Base-by-base conservation (phyloP, 352 stramenopile genomes). In the Peronospora destructor region DNA sequence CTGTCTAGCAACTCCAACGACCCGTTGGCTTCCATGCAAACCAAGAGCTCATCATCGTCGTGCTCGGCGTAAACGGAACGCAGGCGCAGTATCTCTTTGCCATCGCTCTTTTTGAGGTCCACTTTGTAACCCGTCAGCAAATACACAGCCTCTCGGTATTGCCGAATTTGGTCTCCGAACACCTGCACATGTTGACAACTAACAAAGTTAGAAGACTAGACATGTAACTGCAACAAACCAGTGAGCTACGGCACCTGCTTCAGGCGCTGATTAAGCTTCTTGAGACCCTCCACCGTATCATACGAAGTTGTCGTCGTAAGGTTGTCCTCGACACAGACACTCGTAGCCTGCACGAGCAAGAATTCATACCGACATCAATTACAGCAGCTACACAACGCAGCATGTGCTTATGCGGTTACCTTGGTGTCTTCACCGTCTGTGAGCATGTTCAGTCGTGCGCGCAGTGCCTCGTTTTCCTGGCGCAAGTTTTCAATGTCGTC, bases 61-160 rank as follows among this genome's bases (percentile, higher is more conserved):
- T 91, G 71, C 23, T 91, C 84, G 4, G 84, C 80, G 54, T 90
- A 95, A 29, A 94, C 79, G 16, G 74, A 90, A 13, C 79, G 76
- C 25, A 95, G 62, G 11, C 69, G 71, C 21, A 95, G 59, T 33
- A 91, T 47, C 59, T 91, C 82, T 39, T 80, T 65, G 6, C 77
- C 76, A 40, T 90, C 85, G 52, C 66, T 88, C 46, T 87, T 86
- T 50, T 84, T 85, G 25, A 94, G 45, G 51, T 94, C 82, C 12
- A 95, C 72, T 55, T 95, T 94, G 64, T 78, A 95, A 7, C 86
- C 87, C 0, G 83, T 95, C 21, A 95, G 69, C 21, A 93, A 72
- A 44, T 91, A 94, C 8, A 96, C 82, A 1, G 85, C 84, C 44
- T 96, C 81, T 32, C 86, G 76, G 54, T 94, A 96, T 45, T 86